These are phyloP conservation scores for Myotisia sp. DNA, from an alignment of 2,329 filamentous ascomycete genomes.

Conservation along the genomic window DNA sequence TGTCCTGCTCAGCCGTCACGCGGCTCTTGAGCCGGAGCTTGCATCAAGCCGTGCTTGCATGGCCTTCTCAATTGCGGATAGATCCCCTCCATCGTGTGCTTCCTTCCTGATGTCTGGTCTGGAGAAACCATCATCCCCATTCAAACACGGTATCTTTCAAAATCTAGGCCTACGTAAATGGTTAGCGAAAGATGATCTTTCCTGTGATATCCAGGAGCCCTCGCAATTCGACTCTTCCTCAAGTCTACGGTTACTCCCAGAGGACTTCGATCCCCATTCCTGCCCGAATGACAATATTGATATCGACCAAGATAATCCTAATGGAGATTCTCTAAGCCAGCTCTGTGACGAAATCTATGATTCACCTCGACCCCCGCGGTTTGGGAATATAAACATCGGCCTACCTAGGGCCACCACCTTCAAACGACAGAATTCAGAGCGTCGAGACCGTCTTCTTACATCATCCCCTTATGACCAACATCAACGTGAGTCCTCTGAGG, in stretches of 20 bases:
- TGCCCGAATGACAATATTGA: not conserved
- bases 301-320: not conserved
- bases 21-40: slow-evolving; percentile 18
- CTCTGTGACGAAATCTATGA: not conserved
- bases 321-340: too few species aligned
- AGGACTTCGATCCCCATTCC: slow-evolving; percentile 1
- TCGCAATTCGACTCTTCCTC: slow-evolving; percentile 6
- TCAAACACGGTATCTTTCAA: slow-evolving; percentile 34
- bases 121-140: slow-evolving; percentile 20
- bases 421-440: slow-evolving; percentile 69
- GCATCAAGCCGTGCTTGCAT: slow-evolving; percentile 23
- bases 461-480: slow-evolving; percentile 40
- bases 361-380: not conserved
- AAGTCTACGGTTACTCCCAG: not conserved
- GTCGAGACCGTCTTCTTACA: slow-evolving; percentile 56
- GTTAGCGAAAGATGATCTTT: slow-evolving; percentile 28
- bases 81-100: slow-evolving; percentile 23
- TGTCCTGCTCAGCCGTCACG: slow-evolving; percentile 22
- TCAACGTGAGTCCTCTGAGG: slow-evolving; percentile 52
- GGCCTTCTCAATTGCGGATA: slow-evolving; percentile 30
- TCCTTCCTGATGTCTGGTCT: slow-evolving; percentile 23
- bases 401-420: slow-evolving; percentile 66
- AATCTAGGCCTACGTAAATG: slow-evolving; percentile 29
- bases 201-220: not conserved
- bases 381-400: slow-evolving; percentile 52